These are phyloP conservation scores for Boletus pseudo-olivaceus DNA, from an alignment of 768 basidiomycete species.

Conservation along the genomic window DNA sequence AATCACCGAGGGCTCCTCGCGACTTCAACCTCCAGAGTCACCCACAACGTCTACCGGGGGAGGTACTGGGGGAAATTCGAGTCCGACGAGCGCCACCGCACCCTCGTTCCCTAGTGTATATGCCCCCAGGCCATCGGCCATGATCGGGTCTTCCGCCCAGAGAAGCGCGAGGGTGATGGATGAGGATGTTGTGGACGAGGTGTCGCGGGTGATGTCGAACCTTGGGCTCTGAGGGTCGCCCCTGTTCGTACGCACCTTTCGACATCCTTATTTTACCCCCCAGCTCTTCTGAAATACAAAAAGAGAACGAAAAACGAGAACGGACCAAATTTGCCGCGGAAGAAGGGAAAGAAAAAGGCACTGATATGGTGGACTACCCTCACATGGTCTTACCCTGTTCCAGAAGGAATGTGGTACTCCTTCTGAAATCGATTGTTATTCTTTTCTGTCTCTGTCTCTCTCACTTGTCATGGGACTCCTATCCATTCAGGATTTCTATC, in stretches of 20 bases:
- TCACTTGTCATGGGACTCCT: conserved; percentile 26
- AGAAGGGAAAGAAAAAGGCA: background rate
- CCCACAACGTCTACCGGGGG: conserved; percentile 72
- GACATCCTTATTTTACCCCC: conserved; percentile 9
- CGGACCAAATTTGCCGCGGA: conserved; percentile 5
- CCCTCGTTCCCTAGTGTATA: conserved; percentile 87
- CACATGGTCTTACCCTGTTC: conserved; percentile 19
- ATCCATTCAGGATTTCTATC: conserved; percentile 31
- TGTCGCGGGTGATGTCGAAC: conserved; percentile 75
- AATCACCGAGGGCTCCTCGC: conserved; percentile 65
- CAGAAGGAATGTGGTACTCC: conserved; percentile 19
- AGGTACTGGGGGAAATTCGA: conserved; percentile 73
- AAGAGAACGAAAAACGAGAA: conserved; percentile 2
- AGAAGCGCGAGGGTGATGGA: conserved; percentile 41
- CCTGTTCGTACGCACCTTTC: conserved; percentile 13
- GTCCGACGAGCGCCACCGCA: conserved; percentile 72
- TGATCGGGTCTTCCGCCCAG: conserved; percentile 44
- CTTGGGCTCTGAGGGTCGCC: conserved; percentile 49
- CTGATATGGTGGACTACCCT: conserved; percentile 17
- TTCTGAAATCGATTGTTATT: conserved; percentile 18
- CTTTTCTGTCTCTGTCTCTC: conserved; percentile 16
- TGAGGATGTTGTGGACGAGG: conserved; percentile 62
- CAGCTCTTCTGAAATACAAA: conserved; percentile 3
- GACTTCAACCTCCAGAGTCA: conserved; percentile 69
- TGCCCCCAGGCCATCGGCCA: conserved; percentile 53